Base-by-base conservation (phyloP, 192 early-diverging fungal genomes). In the Coemansia sp. region DNA sequence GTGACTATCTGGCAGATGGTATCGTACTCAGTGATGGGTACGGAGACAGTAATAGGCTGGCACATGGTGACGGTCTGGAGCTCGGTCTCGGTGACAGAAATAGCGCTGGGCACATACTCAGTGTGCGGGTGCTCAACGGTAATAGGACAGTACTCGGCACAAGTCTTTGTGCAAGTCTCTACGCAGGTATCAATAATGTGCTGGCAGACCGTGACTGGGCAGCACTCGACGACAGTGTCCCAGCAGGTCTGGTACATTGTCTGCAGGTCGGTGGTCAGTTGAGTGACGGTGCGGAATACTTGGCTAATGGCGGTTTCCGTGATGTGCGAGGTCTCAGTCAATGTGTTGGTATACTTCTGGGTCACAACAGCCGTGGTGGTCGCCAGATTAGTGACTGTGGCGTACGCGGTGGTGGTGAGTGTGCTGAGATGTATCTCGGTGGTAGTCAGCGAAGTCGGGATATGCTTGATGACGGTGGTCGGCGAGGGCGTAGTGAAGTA, bases 1-100 rank as follows among this genome's bases (percentile, higher is more conserved):
- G 79, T 81, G 34, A 81, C 79, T 9, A 81, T 72, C 71, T 81
- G 79, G 62, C 74, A 81, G 5, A 81, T 68, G 5, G 79, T 81
- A 42, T 81, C 79, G 23, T 81, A 81, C 39, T 81, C 79, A 17
- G 79, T 81, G 61, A 81, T 57, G 0, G 70, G 69, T 8, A 62
- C 51, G 0, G 79, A 70, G 0, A 76, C 79, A 11, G 79, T 81
- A n/a, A 81, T 67, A 1, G 79, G 74, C 68, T 76, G 79, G 68
- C 79, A 81, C 74, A 81, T 68, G 32, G 79, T 81, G 38, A 76
- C 67, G 0, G 79, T 81, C 61, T 76, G 70, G 41, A 23, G 44
- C n/a, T 60, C 63, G 3, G 74, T 76, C 25, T 81, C 62, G 5
- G 70, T 73, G 15, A 76, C 62, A 0, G 74, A 66, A 39, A 81